Conservation (phyloP, 176 grass and related monocot genomes). For the Carex littledalei region DNA sequence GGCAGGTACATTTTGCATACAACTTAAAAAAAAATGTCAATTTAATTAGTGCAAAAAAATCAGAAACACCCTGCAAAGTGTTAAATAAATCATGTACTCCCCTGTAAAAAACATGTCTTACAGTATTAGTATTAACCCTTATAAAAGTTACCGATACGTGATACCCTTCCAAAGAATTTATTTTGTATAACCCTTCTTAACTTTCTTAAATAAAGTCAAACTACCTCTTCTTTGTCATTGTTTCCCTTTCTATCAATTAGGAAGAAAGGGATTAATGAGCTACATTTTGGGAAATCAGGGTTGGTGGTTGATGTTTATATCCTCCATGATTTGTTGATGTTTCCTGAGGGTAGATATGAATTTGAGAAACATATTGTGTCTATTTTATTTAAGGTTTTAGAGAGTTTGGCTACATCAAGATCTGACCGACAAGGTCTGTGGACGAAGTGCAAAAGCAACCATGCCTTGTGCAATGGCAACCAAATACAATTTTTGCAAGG, state of each 20-base stretch:
- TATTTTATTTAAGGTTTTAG: slow-evolving; percentile 55
- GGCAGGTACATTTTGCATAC: slow-evolving; percentile 61
- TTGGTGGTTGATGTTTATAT: background rate
- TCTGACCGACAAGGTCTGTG: slow-evolving; percentile 65
- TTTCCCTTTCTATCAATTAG: background rate
- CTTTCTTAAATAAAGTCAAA: background rate
- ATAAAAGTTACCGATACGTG: background rate
- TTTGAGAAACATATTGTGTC: background rate
- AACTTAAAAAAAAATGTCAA: background rate
- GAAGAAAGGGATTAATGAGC: background rate
- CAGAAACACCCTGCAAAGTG: background rate
- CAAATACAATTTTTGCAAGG: slow-evolving; percentile 84
- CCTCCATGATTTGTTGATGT: background rate
- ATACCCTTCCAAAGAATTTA: background rate
- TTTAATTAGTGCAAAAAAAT: background rate
- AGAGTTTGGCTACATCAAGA: slow-evolving; percentile 68
- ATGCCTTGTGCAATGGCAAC: slow-evolving; percentile 56
- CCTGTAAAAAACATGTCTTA: background rate
- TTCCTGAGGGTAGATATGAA: background rate
- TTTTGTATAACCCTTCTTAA: background rate
- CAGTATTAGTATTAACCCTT: background rate
- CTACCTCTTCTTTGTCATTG: background rate
- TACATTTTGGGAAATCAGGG: background rate
- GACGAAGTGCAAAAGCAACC: slow-evolving; percentile 60
- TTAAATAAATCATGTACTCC: background rate